phyloP scores from a whole-genome alignment of 371 early-diverging fungal genomes.

The Lichtheimia corymbifera region DNA sequence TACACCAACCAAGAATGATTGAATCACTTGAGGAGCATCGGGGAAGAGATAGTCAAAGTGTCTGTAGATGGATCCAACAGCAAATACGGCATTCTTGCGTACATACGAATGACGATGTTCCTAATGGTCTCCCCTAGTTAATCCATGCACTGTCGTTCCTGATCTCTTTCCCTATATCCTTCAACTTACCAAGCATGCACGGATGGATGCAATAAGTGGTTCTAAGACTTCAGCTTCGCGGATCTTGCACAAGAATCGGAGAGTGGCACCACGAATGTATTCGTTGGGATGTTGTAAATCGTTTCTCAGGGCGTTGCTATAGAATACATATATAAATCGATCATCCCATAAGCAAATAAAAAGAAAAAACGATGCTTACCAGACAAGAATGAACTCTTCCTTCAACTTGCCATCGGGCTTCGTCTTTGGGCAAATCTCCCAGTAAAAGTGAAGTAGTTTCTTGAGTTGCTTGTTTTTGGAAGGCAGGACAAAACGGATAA shows the following conservation, averaged over 20 bases:
- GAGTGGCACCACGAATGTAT: constrained; percentile 95
- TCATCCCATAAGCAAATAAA: neutral
- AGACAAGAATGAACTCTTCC: constrained; percentile 96
- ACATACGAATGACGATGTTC: constrained; percentile 97
- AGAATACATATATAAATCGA: neutral
- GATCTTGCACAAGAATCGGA: constrained; percentile 94
- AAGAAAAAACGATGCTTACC: constrained; percentile 52
- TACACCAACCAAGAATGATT: constrained; percentile 72
- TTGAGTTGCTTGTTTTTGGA: constrained; percentile 92
- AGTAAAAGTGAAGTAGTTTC: constrained; percentile 93
- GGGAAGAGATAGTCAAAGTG: constrained; percentile 90
- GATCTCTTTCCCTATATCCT: neutral
- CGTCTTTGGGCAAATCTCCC: constrained; percentile 96
- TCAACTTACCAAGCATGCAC: constrained; percentile 78
- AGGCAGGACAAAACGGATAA: constrained; percentile 95
- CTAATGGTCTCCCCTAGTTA: constrained; percentile 31
- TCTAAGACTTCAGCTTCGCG: constrained; percentile 93
- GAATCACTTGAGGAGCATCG: constrained; percentile 92
- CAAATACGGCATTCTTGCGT: constrained; percentile 96
- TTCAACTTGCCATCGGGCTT: constrained; percentile 91
- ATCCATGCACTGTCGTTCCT: neutral
- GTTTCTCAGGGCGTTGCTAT: constrained; percentile 93
- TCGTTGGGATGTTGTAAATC: constrained; percentile 99
- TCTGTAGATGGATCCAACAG: constrained; percentile 87
- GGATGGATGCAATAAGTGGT: constrained; percentile 88